phyloP scores from a whole-genome alignment of 2,329 filamentous ascomycete genomes.

The Rhynchosporium graminicola region DNA sequence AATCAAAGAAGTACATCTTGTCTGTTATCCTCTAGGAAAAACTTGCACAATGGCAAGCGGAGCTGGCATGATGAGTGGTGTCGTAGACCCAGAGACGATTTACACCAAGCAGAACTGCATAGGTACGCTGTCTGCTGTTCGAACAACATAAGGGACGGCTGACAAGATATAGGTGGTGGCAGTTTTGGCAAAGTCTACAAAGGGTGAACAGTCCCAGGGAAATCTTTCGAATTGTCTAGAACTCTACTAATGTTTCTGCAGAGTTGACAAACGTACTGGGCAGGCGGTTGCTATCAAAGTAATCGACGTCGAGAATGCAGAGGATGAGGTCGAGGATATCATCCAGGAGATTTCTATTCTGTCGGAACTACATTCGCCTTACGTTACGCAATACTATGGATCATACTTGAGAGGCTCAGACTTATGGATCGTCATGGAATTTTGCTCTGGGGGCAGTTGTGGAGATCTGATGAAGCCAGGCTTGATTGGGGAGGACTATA shows the following conservation, averaged over 20 bases:
- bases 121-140: constrained; percentile 51
- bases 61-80: constrained; percentile 46
- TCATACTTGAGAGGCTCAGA: constrained; percentile 95
- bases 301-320: constrained; percentile 97
- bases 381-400: constrained; percentile 96
- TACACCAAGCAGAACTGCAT: constrained; percentile 94
- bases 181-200: constrained; percentile 99
- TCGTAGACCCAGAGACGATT: constrained; percentile 81
- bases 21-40: constrained; percentile 2
- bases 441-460: constrained; percentile 94
- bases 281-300: constrained; percentile 97
- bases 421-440: constrained; percentile 99
- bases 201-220: constrained; percentile 59
- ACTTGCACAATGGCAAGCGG: constrained; percentile 36
- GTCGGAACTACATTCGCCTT: constrained; percentile 91
- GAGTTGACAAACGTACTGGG: constrained; percentile 89
- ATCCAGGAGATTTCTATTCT: constrained; percentile 98
- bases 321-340: constrained; percentile 99
- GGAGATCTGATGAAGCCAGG: constrained; percentile 95
- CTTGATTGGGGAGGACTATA: constrained; percentile 89
- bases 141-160: constrained; percentile 30
- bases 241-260: constrained; percentile 43
- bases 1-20: constrained; percentile 15
- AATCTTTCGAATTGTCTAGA: constrained; percentile 15
- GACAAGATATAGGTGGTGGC: constrained; percentile 68